Evolutionary conservation across 2,329 filamentous ascomycete species (phyloP).

Genomic region (Lasiodiplodia hormozganensis): DNA sequence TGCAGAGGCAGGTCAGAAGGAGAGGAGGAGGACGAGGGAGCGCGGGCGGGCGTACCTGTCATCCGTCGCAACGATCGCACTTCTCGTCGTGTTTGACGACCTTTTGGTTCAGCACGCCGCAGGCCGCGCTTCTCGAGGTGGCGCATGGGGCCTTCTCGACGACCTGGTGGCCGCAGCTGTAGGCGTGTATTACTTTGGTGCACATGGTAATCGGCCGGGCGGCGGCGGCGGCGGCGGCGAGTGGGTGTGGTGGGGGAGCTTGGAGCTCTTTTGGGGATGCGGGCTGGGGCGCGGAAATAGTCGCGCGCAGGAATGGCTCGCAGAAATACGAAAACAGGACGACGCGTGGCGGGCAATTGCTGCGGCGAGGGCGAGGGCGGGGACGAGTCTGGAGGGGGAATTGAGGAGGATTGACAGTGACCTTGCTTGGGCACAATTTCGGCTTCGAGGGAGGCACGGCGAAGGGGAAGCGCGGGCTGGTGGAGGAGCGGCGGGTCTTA

Average conservation of each 20-base stretch:
- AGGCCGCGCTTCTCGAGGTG: slow-evolving; percentile 52
- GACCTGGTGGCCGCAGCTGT: slow-evolving; percentile 55
- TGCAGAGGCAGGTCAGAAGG: slow-evolving; percentile 23
- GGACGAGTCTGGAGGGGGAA: slow-evolving; percentile 22
- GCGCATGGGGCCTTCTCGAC: slow-evolving; percentile 54
- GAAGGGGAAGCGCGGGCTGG: slow-evolving; percentile 27
- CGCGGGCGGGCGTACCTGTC: slow-evolving; percentile 38
- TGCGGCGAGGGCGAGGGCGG: slow-evolving; percentile 25
- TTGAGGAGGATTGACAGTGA: slow-evolving; percentile 25
- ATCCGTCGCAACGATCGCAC: slow-evolving; percentile 55
- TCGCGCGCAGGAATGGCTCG: slow-evolving; percentile 37
- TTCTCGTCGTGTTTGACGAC: slow-evolving; percentile 56
- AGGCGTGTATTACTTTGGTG: slow-evolving; percentile 55
- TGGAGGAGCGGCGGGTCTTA: slow-evolving; percentile 40
- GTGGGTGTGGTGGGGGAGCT: slow-evolving; percentile 31
- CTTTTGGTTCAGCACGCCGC: slow-evolving; percentile 51
- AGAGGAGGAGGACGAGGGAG: too few relatives aligned
- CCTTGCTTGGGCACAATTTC: slow-evolving; percentile 28
- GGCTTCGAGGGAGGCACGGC: slow-evolving; percentile 22
- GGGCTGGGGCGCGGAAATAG: slow-evolving; percentile 39
- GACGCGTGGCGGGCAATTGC: slow-evolving; percentile 28
- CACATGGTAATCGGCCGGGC: slow-evolving; percentile 47
- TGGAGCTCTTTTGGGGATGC: slow-evolving; percentile 34
- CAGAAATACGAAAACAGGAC: slow-evolving; percentile 23
- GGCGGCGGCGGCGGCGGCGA: slow-evolving; percentile 17